phyloP scores from a whole-genome alignment of 352 stramenopile genomes.

The Pythium vanterpoolii region DNA sequence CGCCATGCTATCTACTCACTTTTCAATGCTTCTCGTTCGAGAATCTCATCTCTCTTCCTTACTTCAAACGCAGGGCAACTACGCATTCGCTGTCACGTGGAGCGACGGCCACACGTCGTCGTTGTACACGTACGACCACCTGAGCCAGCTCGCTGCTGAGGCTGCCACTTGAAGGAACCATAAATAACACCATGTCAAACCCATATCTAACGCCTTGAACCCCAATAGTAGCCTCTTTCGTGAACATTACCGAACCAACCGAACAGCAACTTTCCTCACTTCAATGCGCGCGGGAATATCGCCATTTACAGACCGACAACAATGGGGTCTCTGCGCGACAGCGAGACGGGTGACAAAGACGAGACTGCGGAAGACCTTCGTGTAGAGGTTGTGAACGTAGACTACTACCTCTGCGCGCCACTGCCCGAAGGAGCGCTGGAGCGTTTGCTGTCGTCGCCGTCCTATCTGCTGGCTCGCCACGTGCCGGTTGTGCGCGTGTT shows the following conservation, averaged over 20 bases:
- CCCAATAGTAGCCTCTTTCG: background rate
- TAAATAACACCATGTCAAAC: slow-evolving; percentile 6
- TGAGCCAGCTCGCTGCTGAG: slow-evolving; percentile 61
- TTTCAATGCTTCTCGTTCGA: background rate
- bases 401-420: slow-evolving; percentile 76
- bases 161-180: background rate
- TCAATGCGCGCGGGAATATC: background rate
- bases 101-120: slow-evolving; percentile 95
- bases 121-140: slow-evolving; percentile 95
- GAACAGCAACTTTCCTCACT: slow-evolving; percentile 1
- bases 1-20: background rate
- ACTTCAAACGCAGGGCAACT: slow-evolving; percentile 96
- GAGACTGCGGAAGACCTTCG: slow-evolving; percentile 35
- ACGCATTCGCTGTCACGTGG: slow-evolving; percentile 97
- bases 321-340: background rate
- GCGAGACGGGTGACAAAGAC: background rate
- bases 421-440: slow-evolving; percentile 46
- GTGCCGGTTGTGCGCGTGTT: slow-evolving; percentile 90
- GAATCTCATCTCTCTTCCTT: slow-evolving; percentile 11
- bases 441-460: slow-evolving; percentile 52
- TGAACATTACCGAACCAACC: background rate
- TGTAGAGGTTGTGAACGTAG: slow-evolving; percentile 76
- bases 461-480: slow-evolving; percentile 56
- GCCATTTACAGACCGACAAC: too few relatives aligned
- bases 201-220: slow-evolving; percentile 1